Evolutionary conservation across 2,329 filamentous ascomycete species (phyloP).

Genomic region (Xylaria sp.): DNA sequence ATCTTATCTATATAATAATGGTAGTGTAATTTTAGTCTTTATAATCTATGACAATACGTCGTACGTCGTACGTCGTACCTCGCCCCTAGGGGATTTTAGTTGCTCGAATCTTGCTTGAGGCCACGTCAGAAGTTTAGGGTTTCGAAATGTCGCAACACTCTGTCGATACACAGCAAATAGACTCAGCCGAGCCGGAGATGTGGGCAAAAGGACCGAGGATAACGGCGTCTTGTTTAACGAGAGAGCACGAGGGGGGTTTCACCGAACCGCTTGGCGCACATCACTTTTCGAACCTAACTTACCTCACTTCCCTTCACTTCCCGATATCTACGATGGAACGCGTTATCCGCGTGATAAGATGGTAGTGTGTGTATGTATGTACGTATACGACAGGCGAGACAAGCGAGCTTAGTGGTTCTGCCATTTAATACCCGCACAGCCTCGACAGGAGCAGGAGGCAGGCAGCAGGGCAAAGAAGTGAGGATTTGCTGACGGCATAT

Average conservation of each 20-base stretch:
- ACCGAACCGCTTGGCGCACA: constrained; percentile 11
- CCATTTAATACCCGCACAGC: too few species aligned
- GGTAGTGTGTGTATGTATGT: not conserved
- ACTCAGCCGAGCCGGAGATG: not conserved
- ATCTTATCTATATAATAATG: not conserved
- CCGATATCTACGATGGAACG: not conserved
- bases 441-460: too few species aligned
- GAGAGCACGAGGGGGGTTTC: not conserved
- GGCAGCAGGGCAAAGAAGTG: not conserved
- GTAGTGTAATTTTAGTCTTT: not conserved
- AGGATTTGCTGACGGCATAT: constrained; percentile 17
- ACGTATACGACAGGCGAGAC: too few species aligned
- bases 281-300: constrained; percentile 4
- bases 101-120: not conserved
- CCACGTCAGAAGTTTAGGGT: not conserved
- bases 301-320: not conserved
- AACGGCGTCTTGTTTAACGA: constrained; percentile 2
- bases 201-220: constrained; percentile 20
- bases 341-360: constrained; percentile 9
- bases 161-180: not conserved
- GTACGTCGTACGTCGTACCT: not conserved
- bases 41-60: not conserved
- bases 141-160: not conserved
- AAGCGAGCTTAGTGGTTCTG: too few species aligned
- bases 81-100: not conserved